Evolutionary conservation across 129 eudicot genomes (phyloP), one percentile per base, ranked within the genome.

Genomic region (Centella asiatica): DNA sequence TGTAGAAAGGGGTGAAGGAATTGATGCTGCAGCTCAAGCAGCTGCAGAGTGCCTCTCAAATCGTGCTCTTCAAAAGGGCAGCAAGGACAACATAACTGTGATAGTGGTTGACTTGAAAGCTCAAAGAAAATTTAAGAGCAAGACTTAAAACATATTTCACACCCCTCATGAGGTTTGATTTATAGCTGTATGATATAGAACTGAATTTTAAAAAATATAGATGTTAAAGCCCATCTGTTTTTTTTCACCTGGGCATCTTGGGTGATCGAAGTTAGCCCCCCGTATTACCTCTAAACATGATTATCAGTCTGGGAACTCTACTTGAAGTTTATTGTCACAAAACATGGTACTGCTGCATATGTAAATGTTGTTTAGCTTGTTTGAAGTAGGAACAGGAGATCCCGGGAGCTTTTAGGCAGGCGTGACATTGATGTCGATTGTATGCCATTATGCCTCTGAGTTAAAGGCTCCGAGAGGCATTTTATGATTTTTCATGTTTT

Each of bases 1-100:
- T 2, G 54, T 39, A 10, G 81, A 74, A 64, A 70, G 95, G 75
- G 95, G 92, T 6, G 70, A 83, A 70, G 77, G 78, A 23, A 76
- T 83, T 11, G 95, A 87, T 64, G 90, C 83, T 2, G 95, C 95
- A 58, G 85, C 95, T 34, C 90, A 87, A 69, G 90, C 90, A 39
- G 95, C 95, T 18, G 83, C 95, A 1, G 92, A 83, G 75, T 73
- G 74, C 77, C 74, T 87, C 18, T 80, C 90, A 6, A 83, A 83
- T 67, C 90, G 85, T 7, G 95, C 95, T 20, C 69, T 80, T 33
- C 95, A 83, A 60, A 87, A 83, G 72, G 95, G 95, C 25, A 83
- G 90, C 83, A 87, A 87, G 65, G 95, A 87, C 74, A 87, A 87
- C 78, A 83, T 87, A 27, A 77, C 85, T 32, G 88, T 87, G 8